Conservation (phyloP, 2,329 filamentous ascomycete genomes). For the Fusarium verticillioides region DNA sequence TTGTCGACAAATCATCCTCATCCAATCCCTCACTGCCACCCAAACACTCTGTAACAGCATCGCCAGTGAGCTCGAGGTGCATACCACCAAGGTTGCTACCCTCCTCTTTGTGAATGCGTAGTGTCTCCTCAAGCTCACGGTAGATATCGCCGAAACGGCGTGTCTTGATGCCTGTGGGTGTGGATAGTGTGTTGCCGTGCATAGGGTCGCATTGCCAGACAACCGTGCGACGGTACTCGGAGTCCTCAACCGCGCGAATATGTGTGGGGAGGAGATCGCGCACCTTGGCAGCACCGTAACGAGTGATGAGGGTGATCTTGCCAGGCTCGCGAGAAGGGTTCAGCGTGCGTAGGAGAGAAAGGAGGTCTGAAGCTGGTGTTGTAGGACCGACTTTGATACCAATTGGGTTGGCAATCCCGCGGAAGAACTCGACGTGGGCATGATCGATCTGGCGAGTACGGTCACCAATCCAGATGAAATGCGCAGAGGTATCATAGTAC, state of each 20-base stretch:
- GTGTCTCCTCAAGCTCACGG: conserved; percentile 83
- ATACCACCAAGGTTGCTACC: conserved; percentile 92
- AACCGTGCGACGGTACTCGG: conserved; percentile 73
- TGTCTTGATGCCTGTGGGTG: conserved; percentile 86
- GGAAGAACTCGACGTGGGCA: conserved; percentile 97
- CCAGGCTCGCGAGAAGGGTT: conserved; percentile 86
- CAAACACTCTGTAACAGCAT: conserved; percentile 95
- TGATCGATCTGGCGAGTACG: conserved; percentile 93
- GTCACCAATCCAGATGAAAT: conserved; percentile 99
- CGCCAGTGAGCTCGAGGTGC: conserved; percentile 94
- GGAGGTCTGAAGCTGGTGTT: conserved; percentile 80
- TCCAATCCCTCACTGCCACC: conserved; percentile 88
- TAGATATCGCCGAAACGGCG: conserved; percentile 91
- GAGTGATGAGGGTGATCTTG: conserved; percentile 95
- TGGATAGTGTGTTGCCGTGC: conserved; percentile 84
- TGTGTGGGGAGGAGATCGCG: conserved; percentile 80
- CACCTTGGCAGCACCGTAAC: conserved; percentile 87
- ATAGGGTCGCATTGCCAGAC: conserved; percentile 99
- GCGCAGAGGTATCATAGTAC: conserved; percentile 94
- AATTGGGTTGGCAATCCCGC: conserved; percentile 94
- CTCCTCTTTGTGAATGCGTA: conserved; percentile 84
- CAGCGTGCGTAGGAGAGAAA: conserved; percentile 82
- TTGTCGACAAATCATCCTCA: conserved; percentile 87
- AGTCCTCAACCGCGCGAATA: conserved; percentile 87
- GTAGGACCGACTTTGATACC: conserved; percentile 95